A percentile compares a stretch with the other conserved stretches of the same genome.
Conservation (phyloP, 2,329 filamentous ascomycete species). For the Aureobasidium sp. region DNA sequence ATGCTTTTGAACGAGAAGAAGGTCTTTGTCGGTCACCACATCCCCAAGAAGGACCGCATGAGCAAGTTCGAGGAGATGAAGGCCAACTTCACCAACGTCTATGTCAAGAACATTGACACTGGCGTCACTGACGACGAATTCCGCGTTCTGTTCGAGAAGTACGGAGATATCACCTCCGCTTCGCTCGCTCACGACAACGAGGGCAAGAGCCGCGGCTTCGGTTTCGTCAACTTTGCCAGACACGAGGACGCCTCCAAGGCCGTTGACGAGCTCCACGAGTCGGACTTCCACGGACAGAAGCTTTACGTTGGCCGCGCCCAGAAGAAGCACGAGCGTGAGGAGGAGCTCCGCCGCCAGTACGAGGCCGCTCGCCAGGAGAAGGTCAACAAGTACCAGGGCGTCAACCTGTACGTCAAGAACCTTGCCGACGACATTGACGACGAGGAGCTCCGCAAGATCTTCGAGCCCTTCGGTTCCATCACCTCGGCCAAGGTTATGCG, state of each 20-base stretch:
- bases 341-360: constrained; percentile 97
- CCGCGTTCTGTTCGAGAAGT: constrained; percentile 84
- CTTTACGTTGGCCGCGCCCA: constrained; percentile 96
- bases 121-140: constrained; percentile 92
- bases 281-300: constrained; percentile 87
- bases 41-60: constrained; percentile 99
- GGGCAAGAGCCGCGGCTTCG: constrained; percentile 89
- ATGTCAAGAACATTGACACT: constrained; percentile 91
- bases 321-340: constrained; percentile 99
- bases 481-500: constrained; percentile 99
- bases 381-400: constrained; percentile 97
- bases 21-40: constrained; percentile 98
- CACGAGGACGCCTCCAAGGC: constrained; percentile 80
- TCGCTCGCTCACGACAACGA: constrained; percentile 94
- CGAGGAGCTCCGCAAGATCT: constrained; percentile 92
- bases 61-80: constrained; percentile 99
- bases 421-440: constrained; percentile 94
- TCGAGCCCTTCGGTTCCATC: constrained; percentile 84
- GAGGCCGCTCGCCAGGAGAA: constrained; percentile 97
- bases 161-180: constrained; percentile 89
- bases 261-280: constrained; percentile 85
- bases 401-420: constrained; percentile 99
- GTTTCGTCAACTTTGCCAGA: constrained; percentile 87
- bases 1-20: constrained; percentile 99
- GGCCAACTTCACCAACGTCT: constrained; percentile 99